Base-by-base conservation (phyloP, 2,329 filamentous ascomycete genomes). In the Apiospora kogelbergensis region DNA sequence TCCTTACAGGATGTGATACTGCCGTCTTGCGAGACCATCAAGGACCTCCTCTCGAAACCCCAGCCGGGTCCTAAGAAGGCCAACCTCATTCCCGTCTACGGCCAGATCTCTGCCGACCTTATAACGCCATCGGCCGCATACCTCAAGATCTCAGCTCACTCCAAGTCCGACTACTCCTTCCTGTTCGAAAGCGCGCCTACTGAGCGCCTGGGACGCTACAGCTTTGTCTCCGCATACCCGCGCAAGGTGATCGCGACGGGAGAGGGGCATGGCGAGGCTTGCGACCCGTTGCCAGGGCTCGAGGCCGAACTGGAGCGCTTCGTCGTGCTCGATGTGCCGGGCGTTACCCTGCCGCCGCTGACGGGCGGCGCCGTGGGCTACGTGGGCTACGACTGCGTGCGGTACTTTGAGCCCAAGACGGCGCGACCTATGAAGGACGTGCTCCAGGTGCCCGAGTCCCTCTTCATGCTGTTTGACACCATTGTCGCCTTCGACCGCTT, bases 371-470 rank as follows among this genome's bases (percentile, higher is more conserved):
- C 95, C 15, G 94, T 99, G 76, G 96, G 96, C 70, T 99, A 98
- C 80, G 94, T 98, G 6, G 95, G 95, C 67, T 99, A 99, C 78
- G 96, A 99, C 79, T 99, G 96, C 80, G 93, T 99, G 76, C 91
- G 91, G 77, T 98, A 98, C 82, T 99, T 99, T 75, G 96, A 99
- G 85, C 96, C 96, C 71, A 97, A 95, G 86, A 98, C 96, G n/a
- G 91, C 90, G 33, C 89, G 94, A 65, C 89, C 93, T 2, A 89
- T 98, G 85, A 91, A 96, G 81, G 96, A 99, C 81, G 88, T 97
- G 40, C 86, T 98, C 26, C 84, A 91, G 70, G 93, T 98, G 53
- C 96, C 96, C 0, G 96, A 99, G 85, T 95, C 93, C 70, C 85
- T 98, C 40, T 98, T 99, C 80, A 98, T 98, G 93, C 86, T 99